Evolutionary conservation across 352 stramenopile species (phyloP).

Genomic region (Globisporangium radiosum): DNA sequence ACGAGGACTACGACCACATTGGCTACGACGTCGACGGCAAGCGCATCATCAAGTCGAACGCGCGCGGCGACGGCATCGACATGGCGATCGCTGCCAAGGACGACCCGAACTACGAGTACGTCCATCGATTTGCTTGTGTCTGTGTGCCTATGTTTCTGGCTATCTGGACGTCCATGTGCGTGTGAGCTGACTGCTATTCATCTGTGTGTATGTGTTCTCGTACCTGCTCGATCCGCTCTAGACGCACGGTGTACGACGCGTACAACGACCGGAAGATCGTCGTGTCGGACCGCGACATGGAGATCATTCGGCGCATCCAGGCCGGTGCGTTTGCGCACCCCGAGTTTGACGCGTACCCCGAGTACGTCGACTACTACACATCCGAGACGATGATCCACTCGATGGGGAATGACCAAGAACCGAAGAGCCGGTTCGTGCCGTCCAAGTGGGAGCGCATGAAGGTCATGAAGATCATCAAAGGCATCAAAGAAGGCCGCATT

Average conservation of each 20-base stretch:
- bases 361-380: slow-evolving; percentile 88
- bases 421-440: slow-evolving; percentile 93
- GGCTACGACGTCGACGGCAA: slow-evolving; percentile 97
- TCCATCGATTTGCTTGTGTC: slow-evolving; percentile 7
- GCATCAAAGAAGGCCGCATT: slow-evolving; percentile 95
- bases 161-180: slow-evolving; percentile 4
- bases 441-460: slow-evolving; percentile 98
- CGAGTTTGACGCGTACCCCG: slow-evolving; percentile 89
- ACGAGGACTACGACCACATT: slow-evolving; percentile 99
- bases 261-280: slow-evolving; percentile 98
- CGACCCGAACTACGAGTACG: slow-evolving; percentile 91
- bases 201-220: not conserved
- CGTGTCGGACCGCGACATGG: slow-evolving; percentile 94
- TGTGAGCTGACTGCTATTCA: not conserved
- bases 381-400: slow-evolving; percentile 86
- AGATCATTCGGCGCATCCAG: slow-evolving; percentile 97
- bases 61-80: slow-evolving; percentile 86
- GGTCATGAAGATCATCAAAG: slow-evolving; percentile 95
- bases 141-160: not conserved
- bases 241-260: slow-evolving; percentile 96
- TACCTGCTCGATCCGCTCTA: slow-evolving; percentile 10
- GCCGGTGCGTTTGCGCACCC: slow-evolving; percentile 87
- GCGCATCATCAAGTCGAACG: slow-evolving; percentile 93
- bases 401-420: slow-evolving; percentile 81
- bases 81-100: slow-evolving; percentile 79